Conservation (phyloP, 108 stramenopile species). For the Skeletonema costatum region DNA sequence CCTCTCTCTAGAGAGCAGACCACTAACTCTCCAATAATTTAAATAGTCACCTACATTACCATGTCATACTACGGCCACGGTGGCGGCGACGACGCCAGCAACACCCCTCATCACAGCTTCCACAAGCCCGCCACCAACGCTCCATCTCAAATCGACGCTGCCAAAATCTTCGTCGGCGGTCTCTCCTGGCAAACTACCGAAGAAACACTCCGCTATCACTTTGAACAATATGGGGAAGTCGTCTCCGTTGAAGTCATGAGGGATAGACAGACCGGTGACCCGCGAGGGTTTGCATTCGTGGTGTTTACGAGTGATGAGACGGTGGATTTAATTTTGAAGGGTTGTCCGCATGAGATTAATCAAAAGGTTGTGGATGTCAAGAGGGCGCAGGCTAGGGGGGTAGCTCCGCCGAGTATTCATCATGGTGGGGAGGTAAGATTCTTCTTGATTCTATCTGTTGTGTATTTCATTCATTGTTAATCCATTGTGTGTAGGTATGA, state of each 20-base stretch:
- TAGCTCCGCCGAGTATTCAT: conserved; percentile 87
- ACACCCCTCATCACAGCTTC: conserved; percentile 2
- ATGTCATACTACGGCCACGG: conserved; percentile 1
- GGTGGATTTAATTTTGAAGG: conserved; percentile 84
- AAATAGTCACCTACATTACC: too few species aligned
- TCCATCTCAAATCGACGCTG: conserved; percentile 50
- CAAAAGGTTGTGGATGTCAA: conserved; percentile 90
- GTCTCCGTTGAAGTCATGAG: conserved; percentile 75
- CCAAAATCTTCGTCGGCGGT: conserved; percentile 94
- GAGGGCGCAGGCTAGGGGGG: conserved; percentile 85
- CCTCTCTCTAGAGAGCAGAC: too few species aligned
- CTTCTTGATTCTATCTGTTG: neutral
- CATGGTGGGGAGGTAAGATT: conserved; percentile 30
- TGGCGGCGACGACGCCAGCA: neutral
- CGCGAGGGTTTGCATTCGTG: conserved; percentile 94
- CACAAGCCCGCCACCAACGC: neutral
- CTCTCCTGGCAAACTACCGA: conserved; percentile 94
- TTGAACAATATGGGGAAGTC: conserved; percentile 88
- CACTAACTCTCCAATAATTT: too few species aligned
- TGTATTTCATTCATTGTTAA: neutral
- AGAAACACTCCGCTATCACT: conserved; percentile 90
- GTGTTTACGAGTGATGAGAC: conserved; percentile 75
- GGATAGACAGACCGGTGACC: conserved; percentile 86
- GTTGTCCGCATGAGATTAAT: conserved; percentile 83
- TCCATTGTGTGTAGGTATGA: neutral